Conservation (phyloP, 2,329 filamentous ascomycete species). For the Aspergillus sp. region DNA sequence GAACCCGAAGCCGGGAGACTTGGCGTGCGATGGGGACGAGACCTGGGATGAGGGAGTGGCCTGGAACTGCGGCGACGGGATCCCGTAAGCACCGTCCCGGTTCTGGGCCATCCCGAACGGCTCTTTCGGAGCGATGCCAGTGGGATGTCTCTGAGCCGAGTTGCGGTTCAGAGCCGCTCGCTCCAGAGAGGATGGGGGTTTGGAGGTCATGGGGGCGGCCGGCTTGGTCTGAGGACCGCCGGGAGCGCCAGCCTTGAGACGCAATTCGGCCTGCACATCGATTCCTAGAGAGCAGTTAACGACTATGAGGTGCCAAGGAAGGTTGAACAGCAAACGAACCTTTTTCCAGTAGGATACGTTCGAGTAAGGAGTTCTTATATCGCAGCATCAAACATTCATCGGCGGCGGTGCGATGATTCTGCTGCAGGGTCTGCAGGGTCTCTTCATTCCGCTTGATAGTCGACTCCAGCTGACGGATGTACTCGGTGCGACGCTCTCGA, state of each 20-base stretch:
- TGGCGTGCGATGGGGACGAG: constrained; percentile 62
- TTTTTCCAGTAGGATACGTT: constrained; percentile 94
- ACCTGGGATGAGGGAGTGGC: constrained; percentile 79
- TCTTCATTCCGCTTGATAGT: constrained; percentile 97
- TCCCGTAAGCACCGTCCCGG: constrained; percentile 35
- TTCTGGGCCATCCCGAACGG: constrained; percentile 49
- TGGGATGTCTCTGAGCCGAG: constrained; percentile 66
- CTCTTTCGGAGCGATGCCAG: constrained; percentile 71
- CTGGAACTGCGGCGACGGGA: constrained; percentile 69
- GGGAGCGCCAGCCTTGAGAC: constrained; percentile 86
- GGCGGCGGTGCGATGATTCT: constrained; percentile 88
- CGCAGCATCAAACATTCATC: constrained; percentile 98
- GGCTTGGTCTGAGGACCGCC: constrained; percentile 57
- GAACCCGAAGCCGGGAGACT: constrained; percentile 60
- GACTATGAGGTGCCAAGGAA: constrained; percentile 4
- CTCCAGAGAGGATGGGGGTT: constrained; percentile 73
- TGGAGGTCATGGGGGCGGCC: constrained; percentile 64
- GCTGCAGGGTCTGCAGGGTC: constrained; percentile 85
- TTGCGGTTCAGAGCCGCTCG: constrained; percentile 79
- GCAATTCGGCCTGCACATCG: constrained; percentile 93
- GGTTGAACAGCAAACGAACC: constrained; percentile 49
- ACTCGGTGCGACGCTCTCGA: constrained; percentile 92
- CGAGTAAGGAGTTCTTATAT: constrained; percentile 95
- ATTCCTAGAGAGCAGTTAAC: constrained; percentile 60
- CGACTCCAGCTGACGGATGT: constrained; percentile 98